phyloP scores from a whole-genome alignment of 306 rosid species.

The Luffa aegyptiaca region DNA sequence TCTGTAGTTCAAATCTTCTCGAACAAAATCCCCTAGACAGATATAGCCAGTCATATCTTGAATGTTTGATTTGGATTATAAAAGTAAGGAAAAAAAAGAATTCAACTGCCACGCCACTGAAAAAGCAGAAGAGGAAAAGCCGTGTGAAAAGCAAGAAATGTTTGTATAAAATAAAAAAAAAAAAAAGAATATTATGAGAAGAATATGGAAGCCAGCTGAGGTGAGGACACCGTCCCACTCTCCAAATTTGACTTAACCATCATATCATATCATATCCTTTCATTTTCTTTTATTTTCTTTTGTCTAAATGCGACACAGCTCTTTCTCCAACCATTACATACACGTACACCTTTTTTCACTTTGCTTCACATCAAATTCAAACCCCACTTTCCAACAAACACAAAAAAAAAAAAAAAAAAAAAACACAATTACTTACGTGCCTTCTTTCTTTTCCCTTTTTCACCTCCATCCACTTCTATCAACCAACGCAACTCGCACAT shows the following conservation, averaged over 20 bases:
- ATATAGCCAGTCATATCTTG: too few relatives aligned
- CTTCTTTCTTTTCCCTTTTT: too few relatives aligned
- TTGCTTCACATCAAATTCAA: neutral
- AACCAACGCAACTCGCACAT: too few relatives aligned
- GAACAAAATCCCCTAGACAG: too few relatives aligned
- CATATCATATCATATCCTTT: neutral
- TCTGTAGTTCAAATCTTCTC: too few relatives aligned
- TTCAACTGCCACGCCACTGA: neutral
- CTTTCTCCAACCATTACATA: neutral
- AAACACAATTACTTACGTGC: too few relatives aligned
- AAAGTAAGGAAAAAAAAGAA: too few relatives aligned
- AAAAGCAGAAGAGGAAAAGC: neutral
- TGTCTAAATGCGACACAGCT: neutral
- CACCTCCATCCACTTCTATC: too few relatives aligned
- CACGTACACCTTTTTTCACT: neutral
- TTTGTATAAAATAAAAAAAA: too few relatives aligned
- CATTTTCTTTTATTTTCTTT: neutral
- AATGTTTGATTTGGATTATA: too few relatives aligned
- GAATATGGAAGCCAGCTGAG: slow-evolving; percentile 3
- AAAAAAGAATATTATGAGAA: neutral
- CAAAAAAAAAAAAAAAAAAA: too few relatives aligned
- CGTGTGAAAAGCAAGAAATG: neutral
- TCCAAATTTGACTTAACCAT: neutral
- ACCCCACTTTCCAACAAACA: neutral
- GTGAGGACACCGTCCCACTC: neutral